Percentiles rank a stretch among this genome's conserved stretches.
phyloP scores from a whole-genome alignment of 371 early-diverging fungal species.

The Syncephalastrum sp. region DNA sequence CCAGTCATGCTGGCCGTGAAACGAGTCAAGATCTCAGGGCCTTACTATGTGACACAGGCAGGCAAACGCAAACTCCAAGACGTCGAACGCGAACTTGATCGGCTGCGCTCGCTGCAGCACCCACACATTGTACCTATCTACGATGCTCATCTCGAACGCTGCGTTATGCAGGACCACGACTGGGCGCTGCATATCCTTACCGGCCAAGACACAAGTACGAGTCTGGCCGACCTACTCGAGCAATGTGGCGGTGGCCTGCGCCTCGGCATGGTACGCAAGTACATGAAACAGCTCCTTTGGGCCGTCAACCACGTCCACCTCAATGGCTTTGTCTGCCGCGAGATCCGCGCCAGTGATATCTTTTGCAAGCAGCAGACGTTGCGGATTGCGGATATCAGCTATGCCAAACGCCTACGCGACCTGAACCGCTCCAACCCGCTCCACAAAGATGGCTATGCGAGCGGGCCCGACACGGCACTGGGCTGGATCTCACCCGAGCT shows the following conservation, averaged over 20 bases:
- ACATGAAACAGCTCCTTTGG: constrained; percentile 59
- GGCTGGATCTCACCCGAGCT: constrained; percentile 61
- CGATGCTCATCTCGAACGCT: constrained; percentile 55
- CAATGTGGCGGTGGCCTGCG: constrained; percentile 52
- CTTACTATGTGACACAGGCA: constrained; percentile 48
- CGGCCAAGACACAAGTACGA: constrained; percentile 50
- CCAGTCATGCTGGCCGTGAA: constrained; percentile 40
- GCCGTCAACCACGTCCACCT: constrained; percentile 58
- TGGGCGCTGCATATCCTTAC: constrained; percentile 62
- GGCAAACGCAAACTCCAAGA: constrained; percentile 63
- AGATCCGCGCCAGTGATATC: constrained; percentile 38
- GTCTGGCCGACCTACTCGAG: constrained; percentile 41
- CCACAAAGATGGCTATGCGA: constrained; percentile 37
- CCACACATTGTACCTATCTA: constrained; percentile 54
- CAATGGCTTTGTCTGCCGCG: constrained; percentile 61
- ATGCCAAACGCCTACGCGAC: constrained; percentile 48
- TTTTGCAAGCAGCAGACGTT: constrained; percentile 41
- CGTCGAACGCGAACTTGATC: constrained; percentile 60
- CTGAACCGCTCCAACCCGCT: constrained; percentile 42
- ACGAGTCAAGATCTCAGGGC: constrained; percentile 33
- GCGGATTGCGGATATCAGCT: constrained; percentile 48
- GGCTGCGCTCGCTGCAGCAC: constrained; percentile 53
- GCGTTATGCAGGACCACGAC: constrained; percentile 17
- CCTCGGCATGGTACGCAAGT: constrained; percentile 50
- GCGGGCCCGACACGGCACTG: too few relatives aligned